A percentile compares a stretch with the other conserved stretches of the same genome.
phyloP scores from a whole-genome alignment of 768 basidiomycete species.

The Leccinum rimulosum region DNA sequence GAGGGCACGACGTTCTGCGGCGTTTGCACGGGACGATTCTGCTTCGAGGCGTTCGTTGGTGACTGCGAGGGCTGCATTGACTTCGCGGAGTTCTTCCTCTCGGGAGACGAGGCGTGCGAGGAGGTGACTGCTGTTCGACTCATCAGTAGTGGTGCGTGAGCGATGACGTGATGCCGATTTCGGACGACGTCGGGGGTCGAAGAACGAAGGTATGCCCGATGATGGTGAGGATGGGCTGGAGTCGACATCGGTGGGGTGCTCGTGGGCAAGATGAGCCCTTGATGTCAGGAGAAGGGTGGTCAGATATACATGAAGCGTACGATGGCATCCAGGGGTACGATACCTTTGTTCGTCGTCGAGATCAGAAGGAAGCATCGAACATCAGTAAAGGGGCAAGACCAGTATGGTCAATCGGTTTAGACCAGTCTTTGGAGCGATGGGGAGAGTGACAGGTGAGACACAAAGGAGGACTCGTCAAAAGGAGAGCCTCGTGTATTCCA shows the following conservation, averaged over 20 bases:
- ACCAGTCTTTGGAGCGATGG: not conserved
- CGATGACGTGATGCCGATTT: constrained; percentile 29
- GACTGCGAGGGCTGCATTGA: constrained; percentile 27
- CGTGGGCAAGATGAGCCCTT: constrained; percentile 26
- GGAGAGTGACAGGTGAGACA: constrained; percentile 7
- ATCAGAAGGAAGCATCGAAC: constrained; percentile 28
- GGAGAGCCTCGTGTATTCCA: constrained; percentile 27
- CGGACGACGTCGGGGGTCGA: constrained; percentile 19
- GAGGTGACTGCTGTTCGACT: constrained; percentile 29
- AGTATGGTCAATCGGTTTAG: not conserved
- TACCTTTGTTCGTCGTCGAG: constrained; percentile 31
- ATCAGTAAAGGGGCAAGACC: constrained; percentile 13
- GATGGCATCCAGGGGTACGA: not conserved
- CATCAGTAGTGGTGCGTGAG: constrained; percentile 27
- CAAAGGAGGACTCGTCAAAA: constrained; percentile 9
- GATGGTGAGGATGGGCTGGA: constrained; percentile 29
- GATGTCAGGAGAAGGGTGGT: not conserved
- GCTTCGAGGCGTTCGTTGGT: constrained; percentile 36
- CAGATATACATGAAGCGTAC: constrained; percentile 1
- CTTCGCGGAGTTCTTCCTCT: constrained; percentile 33
- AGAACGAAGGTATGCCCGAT: constrained; percentile 17
- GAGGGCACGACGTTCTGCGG: constrained; percentile 46
- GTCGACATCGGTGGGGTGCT: constrained; percentile 31
- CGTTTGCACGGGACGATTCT: constrained; percentile 42
- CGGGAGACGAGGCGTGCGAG: constrained; percentile 29